Conservation (phyloP, 208 protist genomes). For the Crithidia expoeki region DNA sequence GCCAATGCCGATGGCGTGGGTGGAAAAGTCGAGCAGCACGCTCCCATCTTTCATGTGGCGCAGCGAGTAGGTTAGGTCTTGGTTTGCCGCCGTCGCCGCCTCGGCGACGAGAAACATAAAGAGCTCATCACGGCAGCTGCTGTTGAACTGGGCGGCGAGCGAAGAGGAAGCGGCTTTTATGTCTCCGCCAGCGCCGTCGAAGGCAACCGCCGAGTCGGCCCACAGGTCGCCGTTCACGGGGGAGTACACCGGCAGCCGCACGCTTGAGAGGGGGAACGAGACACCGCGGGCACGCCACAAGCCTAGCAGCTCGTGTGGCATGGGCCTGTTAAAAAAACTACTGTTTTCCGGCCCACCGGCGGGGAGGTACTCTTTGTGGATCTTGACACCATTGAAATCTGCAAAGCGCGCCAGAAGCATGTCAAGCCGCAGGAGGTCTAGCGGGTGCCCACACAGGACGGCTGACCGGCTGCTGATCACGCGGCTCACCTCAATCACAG, state of each 20-base stretch:
- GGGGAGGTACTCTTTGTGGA: slow-evolving; percentile 77
- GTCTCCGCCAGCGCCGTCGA: not conserved
- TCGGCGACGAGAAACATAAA: slow-evolving; percentile 56
- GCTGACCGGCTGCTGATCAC: slow-evolving; percentile 69
- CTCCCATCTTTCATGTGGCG: slow-evolving; percentile 63
- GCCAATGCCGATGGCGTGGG: slow-evolving; percentile 48
- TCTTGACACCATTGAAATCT: slow-evolving; percentile 62
- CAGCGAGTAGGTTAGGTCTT: slow-evolving; percentile 75
- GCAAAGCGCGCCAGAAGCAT: slow-evolving; percentile 65
- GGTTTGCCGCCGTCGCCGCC: slow-evolving; percentile 56
- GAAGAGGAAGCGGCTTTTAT: slow-evolving; percentile 7
- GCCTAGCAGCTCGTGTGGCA: slow-evolving; percentile 58
- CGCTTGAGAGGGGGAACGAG: slow-evolving; percentile 40
- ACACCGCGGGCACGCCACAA: slow-evolving; percentile 57
- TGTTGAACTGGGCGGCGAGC: not conserved
- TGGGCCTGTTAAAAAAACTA: slow-evolving; percentile 58
- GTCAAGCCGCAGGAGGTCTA: slow-evolving; percentile 70
- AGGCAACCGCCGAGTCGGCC: slow-evolving; percentile 11
- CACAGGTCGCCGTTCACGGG: slow-evolving; percentile 70
- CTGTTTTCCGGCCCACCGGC: slow-evolving; percentile 64
- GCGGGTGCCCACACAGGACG: slow-evolving; percentile 76
- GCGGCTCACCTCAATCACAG: slow-evolving; percentile 67
- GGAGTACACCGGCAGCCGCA: slow-evolving; percentile 70
- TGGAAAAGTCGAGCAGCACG: slow-evolving; percentile 74
- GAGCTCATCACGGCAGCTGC: slow-evolving; percentile 16